A percentile compares a stretch with the other conserved stretches of the same genome.
Evolutionary conservation across 495 filamentous ascomycete genomes (phyloP).

Genomic region (Podospora pseudopauciseta): DNA sequence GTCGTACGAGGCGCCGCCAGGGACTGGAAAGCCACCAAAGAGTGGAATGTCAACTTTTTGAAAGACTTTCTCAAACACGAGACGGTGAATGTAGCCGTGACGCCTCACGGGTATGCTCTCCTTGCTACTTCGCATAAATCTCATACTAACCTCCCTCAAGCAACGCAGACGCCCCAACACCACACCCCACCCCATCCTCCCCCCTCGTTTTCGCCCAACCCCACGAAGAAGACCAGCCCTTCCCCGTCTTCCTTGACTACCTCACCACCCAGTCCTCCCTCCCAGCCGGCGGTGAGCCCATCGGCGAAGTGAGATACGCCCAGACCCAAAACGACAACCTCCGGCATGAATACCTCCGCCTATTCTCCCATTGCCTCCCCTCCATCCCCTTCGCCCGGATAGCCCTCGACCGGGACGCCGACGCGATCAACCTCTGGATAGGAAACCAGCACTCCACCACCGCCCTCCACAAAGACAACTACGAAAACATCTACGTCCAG

Average conservation of each 20-base stretch:
- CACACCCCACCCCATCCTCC: conserved; percentile 22
- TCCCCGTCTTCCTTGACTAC: conserved; percentile 45
- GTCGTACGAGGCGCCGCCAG: conserved; percentile 56
- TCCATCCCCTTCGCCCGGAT: conserved; percentile 64
- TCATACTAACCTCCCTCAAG: conserved; percentile 29
- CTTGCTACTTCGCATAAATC: not conserved
- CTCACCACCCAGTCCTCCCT: conserved; percentile 26
- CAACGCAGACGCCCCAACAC: conserved; percentile 59
- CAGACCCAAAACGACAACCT: conserved; percentile 76
- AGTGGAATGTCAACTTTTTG: conserved; percentile 59
- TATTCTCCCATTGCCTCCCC: conserved; percentile 53
- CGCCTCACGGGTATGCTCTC: conserved; percentile 55
- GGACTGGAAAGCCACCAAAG: conserved; percentile 55
- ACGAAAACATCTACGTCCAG: conserved; percentile 78
- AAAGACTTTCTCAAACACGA: conserved; percentile 46
- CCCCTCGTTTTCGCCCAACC: conserved; percentile 54
- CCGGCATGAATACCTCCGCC: conserved; percentile 57
- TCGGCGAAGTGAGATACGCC: conserved; percentile 47
- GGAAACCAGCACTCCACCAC: conserved; percentile 63
- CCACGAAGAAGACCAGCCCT: conserved; percentile 50
- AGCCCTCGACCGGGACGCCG: conserved; percentile 56
- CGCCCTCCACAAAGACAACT: conserved; percentile 71
- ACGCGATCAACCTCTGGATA: conserved; percentile 79
- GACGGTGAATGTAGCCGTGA: conserved; percentile 66
- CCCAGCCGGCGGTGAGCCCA: not conserved